Base-by-base conservation (phyloP, 306 rosid genomes). In the Comarum palustre region DNA sequence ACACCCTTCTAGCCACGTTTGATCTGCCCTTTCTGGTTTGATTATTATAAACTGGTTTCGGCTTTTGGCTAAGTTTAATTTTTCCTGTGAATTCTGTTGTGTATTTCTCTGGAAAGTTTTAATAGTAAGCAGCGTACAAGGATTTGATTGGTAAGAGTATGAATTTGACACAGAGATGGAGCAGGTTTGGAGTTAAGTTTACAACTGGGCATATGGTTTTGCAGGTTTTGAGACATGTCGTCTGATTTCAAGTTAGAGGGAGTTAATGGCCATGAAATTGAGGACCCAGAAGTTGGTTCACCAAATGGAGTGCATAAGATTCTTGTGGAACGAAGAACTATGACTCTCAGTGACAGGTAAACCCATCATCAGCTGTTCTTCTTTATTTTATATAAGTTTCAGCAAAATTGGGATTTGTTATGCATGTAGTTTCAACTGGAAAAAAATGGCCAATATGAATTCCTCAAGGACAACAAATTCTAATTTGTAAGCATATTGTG, bases 321-420 rank as follows among this genome's bases (percentile, higher is more conserved):
- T 67, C 73, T 75, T 81, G 80, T 86, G 4, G 96, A 82, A 51
- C 92, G 88, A 61, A 86, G 89, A 84, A 71, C 84, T 80, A 66
- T 85, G 82, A 80, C 52, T 69, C n/a, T 72, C 42, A 72, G 55
- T 27, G 90, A 88, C 76, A 86, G 92, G 96, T 90, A 67, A 12
- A 36, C 3, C 47, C 38, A 74, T 34, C 50, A 65, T 34, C 47
- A 48, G 48, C 45, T 82, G 6, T 68, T 76, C 66, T 72, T 42
- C n/a, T n/a, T 59, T 51, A 16, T 42, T 6, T 43, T 63, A 65
- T 20, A 24, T 25, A 8, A 47, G 38, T 22, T 72, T 39, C 57
- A 58, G n/a, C 7, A 42, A 4, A 58, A 6, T 58, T 0, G n/a
- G 64, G 64, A 4, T 57, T 25, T 25, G 9, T 58, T 69, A 50